Percentiles rank a stretch among this genome's conserved stretches.
These are phyloP conservation scores for Rhodotorula taiwanensis DNA, from an alignment of 768 basidiomycete genomes.

Conservation along the genomic window DNA sequence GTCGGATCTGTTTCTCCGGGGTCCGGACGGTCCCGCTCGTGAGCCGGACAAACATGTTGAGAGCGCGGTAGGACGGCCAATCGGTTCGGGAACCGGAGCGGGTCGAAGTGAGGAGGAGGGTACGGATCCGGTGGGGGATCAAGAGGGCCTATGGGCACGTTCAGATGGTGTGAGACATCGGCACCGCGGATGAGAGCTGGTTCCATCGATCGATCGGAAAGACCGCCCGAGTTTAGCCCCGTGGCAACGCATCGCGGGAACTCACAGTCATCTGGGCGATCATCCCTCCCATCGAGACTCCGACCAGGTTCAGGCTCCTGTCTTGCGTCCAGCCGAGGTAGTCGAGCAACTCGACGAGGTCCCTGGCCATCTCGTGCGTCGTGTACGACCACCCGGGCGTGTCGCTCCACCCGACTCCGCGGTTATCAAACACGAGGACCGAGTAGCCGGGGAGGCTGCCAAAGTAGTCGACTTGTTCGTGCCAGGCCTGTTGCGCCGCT, in stretches of 20 bases:
- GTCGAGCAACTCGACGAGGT: conserved; percentile 33
- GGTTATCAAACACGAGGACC: conserved; percentile 38
- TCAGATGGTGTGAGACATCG: background rate
- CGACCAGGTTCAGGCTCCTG: conserved; percentile 21
- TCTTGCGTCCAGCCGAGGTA: conserved; percentile 23
- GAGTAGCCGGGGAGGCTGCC: conserved; percentile 17
- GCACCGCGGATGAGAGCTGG: too few relatives aligned
- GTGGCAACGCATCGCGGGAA: background rate
- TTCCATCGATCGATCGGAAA: too few relatives aligned
- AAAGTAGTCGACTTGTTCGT: conserved; percentile 32
- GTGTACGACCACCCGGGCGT: background rate
- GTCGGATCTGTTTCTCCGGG: conserved; percentile 16
- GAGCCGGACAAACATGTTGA: conserved; percentile 5
- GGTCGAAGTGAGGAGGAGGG: conserved; percentile 36
- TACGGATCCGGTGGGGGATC: conserved; percentile 20
- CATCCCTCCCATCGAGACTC: conserved; percentile 39
- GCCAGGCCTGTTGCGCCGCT: conserved; percentile 30
- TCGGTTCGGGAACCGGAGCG: conserved; percentile 6
- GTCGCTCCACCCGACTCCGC: conserved; percentile 37
- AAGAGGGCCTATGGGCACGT: conserved; percentile 28
- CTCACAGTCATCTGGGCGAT: conserved; percentile 35
- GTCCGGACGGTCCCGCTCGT: conserved; percentile 9
- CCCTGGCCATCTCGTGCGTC: conserved; percentile 35
- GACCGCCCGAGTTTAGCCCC: background rate
- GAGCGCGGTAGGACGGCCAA: background rate